Conservation (phyloP, 352 stramenopile species). For the Phytophthora multivora region DNA sequence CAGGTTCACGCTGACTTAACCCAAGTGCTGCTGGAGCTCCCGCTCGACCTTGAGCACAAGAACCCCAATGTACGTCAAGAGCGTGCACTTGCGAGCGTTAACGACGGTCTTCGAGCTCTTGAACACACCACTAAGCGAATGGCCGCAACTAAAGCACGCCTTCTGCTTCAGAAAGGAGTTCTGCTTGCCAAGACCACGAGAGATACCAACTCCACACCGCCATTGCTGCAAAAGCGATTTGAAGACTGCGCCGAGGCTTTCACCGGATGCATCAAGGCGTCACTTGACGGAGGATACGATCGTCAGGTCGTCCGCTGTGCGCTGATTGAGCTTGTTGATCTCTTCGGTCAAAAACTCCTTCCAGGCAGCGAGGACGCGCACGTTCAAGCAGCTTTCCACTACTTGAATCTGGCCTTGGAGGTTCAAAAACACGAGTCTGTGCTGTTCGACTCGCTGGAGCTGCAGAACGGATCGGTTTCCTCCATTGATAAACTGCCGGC, state of each 20-base stretch:
- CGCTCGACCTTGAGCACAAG: constrained; percentile 22
- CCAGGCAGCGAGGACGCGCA: constrained; percentile 50
- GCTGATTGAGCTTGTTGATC: constrained; percentile 67
- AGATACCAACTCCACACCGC: not conserved
- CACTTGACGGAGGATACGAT: constrained; percentile 63
- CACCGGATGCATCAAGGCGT: constrained; percentile 39
- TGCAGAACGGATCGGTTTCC: constrained; percentile 50
- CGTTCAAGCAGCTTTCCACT: constrained; percentile 76
- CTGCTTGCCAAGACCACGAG: constrained; percentile 50
- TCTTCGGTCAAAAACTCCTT: constrained; percentile 57
- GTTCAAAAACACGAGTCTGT: constrained; percentile 46
- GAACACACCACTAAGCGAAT: constrained; percentile 52
- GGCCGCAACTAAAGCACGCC: constrained; percentile 40
- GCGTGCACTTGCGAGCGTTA: constrained; percentile 37
- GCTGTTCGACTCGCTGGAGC: constrained; percentile 69
- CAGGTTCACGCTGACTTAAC: constrained; percentile 55
- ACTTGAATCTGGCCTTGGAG: constrained; percentile 53
- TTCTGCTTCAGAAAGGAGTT: constrained; percentile 59
- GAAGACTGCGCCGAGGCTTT: constrained; percentile 28
- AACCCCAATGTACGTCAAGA: constrained; percentile 19
- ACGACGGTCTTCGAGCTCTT: constrained; percentile 43
- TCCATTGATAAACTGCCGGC: constrained; percentile 52
- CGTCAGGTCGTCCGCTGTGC: constrained; percentile 53
- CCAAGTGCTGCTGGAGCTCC: constrained; percentile 52
- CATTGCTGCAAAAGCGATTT: constrained; percentile 8